Base-by-base conservation (phyloP, 495 filamentous ascomycete genomes). In the Penicillium cinerascens region DNA sequence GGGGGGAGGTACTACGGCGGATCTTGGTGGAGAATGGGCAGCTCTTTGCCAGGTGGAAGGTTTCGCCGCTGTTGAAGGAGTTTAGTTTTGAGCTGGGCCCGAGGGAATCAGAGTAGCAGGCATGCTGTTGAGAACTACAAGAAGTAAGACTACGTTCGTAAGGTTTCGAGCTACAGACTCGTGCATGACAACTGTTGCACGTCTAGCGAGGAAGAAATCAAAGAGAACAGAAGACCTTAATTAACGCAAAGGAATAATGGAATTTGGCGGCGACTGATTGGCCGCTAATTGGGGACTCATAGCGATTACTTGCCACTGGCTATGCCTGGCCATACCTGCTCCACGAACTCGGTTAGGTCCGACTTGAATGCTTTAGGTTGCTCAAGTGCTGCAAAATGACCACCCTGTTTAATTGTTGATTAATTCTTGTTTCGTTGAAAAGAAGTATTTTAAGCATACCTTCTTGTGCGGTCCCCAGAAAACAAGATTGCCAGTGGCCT, bases 381-480 rank as follows among this genome's bases (percentile, higher is more conserved):
- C 63, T 87, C 81, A 42, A 85, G 56, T 20, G 79, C 80, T 1
- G 83, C 81, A 56, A 87, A 87, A 67, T 87, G 85, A 0, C 85
- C 83, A 20, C 86, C 84, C 73, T 77, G 8, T 3, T 25, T 18
- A 17, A 27, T 20, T 4, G 6, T 3, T 9, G 20, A 17, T 49
- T 11, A 49, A 37, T 16, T 2, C 10, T 13, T 18, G 2, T 16
- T 16, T 0, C 1, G 0, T 17, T 4, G 17, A 20, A 7, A 2
- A 21, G 16, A 6, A 25, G n/a, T 2, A 1, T 2, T 1, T 18
- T 17, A 8, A 33, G 4, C 42, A 22, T 58, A 71, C 60, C 58
- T 72, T 72, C 11, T 70, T 51, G 51, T 85, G 75, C 43, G 76
- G 55, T 11, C 58, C 54, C 54, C 64, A 81, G 45, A 66, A 78